These are phyloP conservation scores for Sugiyamaella sp. DNA, from an alignment of 1,139 yeast species.

Conservation along the genomic window DNA sequence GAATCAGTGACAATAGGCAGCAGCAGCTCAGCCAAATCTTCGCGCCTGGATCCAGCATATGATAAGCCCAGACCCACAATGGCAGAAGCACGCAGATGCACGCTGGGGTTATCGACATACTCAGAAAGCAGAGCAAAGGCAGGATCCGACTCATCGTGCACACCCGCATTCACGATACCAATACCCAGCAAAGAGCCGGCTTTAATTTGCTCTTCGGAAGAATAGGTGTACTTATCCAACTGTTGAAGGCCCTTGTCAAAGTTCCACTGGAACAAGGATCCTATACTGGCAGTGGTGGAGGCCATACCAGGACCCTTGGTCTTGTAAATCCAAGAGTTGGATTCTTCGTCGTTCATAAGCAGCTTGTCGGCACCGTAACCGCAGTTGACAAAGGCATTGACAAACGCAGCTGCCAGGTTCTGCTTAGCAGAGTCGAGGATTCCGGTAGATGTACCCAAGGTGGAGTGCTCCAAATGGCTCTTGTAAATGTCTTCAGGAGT, in stretches of 20 bases:
- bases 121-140: constrained; percentile 82
- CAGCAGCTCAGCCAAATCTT: constrained; percentile 74
- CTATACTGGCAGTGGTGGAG: constrained; percentile 93
- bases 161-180: constrained; percentile 92
- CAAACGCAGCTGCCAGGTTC: constrained; percentile 93
- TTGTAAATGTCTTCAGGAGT: constrained; percentile 95
- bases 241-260: constrained; percentile 85
- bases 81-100: constrained; percentile 72
- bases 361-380: constrained; percentile 90
- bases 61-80: constrained; percentile 92
- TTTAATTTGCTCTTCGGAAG: constrained; percentile 82
- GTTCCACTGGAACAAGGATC: constrained; percentile 92
- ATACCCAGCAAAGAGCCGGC: constrained; percentile 97
- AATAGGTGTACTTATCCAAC: constrained; percentile 85
- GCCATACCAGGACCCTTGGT: constrained; percentile 92
- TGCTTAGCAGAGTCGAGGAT: constrained; percentile 94
- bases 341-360: constrained; percentile 63
- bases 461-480: constrained; percentile 77
- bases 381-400: constrained; percentile 85
- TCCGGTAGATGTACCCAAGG: constrained; percentile 59
- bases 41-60: constrained; percentile 91
- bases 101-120: constrained; percentile 59
- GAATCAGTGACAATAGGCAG: constrained; percentile 88
- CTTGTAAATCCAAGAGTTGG: constrained; percentile 83
- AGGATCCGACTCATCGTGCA: constrained; percentile 95